These are phyloP conservation scores for Arabis hirsuta DNA, from an alignment of 345 rosid species.

Conservation along the genomic window DNA sequence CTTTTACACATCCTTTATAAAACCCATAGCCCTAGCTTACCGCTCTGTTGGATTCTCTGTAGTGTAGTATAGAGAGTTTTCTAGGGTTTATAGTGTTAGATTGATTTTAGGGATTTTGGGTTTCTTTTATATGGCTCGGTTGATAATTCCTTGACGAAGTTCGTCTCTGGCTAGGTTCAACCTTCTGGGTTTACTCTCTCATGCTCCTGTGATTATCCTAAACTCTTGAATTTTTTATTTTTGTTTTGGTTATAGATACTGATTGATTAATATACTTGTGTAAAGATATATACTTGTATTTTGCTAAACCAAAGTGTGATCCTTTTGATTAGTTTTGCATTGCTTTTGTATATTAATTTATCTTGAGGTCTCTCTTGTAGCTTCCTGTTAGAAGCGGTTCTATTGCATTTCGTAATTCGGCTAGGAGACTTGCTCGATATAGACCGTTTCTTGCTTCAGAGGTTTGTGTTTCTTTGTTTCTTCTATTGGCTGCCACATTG, in stretches of 20 bases:
- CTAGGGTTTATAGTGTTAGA: slow-evolving; percentile 34
- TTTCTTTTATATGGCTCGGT: slow-evolving; percentile 61
- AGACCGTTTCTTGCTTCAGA: slow-evolving; percentile 53
- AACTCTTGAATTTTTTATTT: slow-evolving; percentile 15
- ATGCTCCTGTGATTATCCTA: slow-evolving; percentile 76
- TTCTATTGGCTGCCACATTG: not conserved
- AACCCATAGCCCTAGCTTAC: slow-evolving; percentile 34
- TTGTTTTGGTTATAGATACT: not conserved
- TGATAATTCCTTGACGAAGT: slow-evolving; percentile 80
- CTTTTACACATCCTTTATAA: slow-evolving; percentile 16
- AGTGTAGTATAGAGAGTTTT: slow-evolving; percentile 17
- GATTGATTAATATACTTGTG: not conserved
- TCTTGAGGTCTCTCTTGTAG: too few relatives aligned
- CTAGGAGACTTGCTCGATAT: slow-evolving; percentile 47
- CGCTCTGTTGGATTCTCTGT: too few relatives aligned
- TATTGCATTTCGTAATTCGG: slow-evolving; percentile 48
- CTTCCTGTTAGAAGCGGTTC: slow-evolving; percentile 47
- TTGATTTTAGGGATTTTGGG: slow-evolving; percentile 16
- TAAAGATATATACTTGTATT: too few relatives aligned
- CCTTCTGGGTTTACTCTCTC: slow-evolving; percentile 79
- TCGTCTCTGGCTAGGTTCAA: slow-evolving; percentile 67
- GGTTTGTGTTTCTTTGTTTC: slow-evolving; percentile 52
- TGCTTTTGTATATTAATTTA: not conserved
- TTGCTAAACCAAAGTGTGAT: too few relatives aligned
- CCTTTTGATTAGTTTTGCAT: not conserved